phyloP scores from a whole-genome alignment of 225 moss, liverwort and hornwort species.

The Sphagnum tenellum region DNA sequence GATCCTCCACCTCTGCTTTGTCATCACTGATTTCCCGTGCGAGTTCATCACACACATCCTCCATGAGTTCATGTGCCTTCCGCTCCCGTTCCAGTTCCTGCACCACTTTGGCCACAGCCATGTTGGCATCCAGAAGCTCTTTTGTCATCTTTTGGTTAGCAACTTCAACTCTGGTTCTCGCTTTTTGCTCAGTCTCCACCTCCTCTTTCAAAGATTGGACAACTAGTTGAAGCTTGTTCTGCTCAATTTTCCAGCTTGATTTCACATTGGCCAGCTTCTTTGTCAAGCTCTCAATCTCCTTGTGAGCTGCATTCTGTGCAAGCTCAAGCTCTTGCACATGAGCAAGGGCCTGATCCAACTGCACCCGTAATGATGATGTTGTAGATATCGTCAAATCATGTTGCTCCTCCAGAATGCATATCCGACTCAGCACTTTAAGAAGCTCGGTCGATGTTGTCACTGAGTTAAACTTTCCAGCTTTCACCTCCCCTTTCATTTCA shows the following conservation, averaged over 20 bases:
- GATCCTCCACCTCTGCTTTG: conserved; percentile 79
- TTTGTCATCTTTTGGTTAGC: conserved; percentile 77
- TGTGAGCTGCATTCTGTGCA: conserved; percentile 51
- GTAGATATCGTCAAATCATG: conserved; percentile 31
- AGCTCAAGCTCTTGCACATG: conserved; percentile 78
- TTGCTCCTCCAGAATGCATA: conserved; percentile 67
- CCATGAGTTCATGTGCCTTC: conserved; percentile 84
- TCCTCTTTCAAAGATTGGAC: conserved; percentile 64
- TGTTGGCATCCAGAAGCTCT: conserved; percentile 83
- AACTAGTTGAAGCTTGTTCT: conserved; percentile 59
- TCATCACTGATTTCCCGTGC: conserved; percentile 94
- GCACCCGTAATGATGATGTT: conserved; percentile 43
- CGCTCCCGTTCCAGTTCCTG: conserved; percentile 87
- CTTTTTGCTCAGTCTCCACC: conserved; percentile 85
- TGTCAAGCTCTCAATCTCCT: conserved; percentile 62
- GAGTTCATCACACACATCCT: conserved; percentile 95
- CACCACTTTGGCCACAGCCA: conserved; percentile 70
- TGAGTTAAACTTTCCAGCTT: conserved; percentile 6
- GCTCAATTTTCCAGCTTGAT: conserved; percentile 62
- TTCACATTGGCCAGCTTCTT: conserved; percentile 72
- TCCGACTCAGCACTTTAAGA: conserved; percentile 64
- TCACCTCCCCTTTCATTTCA: conserved; percentile 9
- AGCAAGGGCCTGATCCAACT: conserved; percentile 60
- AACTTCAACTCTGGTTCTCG: conserved; percentile 61
- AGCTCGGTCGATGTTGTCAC: conserved; percentile 58